Percentiles rank a stretch among this genome's conserved stretches.
Evolutionary conservation across 176 grass and related monocot species (phyloP).

Genomic region (Carex cristatella): DNA sequence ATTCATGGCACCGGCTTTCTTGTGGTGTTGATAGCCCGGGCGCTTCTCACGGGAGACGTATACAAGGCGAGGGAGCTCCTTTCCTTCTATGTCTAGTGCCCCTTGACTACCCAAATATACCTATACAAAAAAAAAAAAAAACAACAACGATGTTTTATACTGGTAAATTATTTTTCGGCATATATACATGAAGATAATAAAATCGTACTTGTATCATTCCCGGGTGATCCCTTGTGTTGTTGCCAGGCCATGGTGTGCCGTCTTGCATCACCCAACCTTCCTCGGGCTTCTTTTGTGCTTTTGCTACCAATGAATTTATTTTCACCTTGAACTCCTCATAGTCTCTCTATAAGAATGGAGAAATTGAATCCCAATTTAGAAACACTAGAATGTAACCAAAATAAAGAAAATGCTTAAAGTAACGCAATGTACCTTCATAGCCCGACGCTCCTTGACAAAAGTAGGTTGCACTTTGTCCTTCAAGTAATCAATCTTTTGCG

Average conservation of each 20-base stretch:
- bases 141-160: neutral
- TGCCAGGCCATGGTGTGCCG: slow-evolving; percentile 88
- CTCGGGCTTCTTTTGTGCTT: slow-evolving; percentile 88
- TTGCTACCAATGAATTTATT: slow-evolving; percentile 82
- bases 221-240: slow-evolving; percentile 87
- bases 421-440: slow-evolving; percentile 54
- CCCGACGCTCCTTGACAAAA: slow-evolving; percentile 85
- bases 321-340: slow-evolving; percentile 96
- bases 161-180: neutral
- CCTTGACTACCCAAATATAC: slow-evolving; percentile 86
- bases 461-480: slow-evolving; percentile 97
- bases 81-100: slow-evolving; percentile 73
- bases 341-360: slow-evolving; percentile 37
- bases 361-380: neutral
- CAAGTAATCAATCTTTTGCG: slow-evolving; percentile 96
- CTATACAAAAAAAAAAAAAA: slow-evolving; percentile 22
- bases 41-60: slow-evolving; percentile 88
- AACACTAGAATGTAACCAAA: neutral
- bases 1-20: slow-evolving; percentile 97
- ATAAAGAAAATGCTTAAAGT: neutral
- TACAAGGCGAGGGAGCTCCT: slow-evolving; percentile 71
- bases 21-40: slow-evolving; percentile 83
- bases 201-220: slow-evolving; percentile 72
- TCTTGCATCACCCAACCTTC: slow-evolving; percentile 99
- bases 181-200: neutral